Evolutionary conservation across 257 asterid species (phyloP).

Genomic region (Przewalskia tangutica): DNA sequence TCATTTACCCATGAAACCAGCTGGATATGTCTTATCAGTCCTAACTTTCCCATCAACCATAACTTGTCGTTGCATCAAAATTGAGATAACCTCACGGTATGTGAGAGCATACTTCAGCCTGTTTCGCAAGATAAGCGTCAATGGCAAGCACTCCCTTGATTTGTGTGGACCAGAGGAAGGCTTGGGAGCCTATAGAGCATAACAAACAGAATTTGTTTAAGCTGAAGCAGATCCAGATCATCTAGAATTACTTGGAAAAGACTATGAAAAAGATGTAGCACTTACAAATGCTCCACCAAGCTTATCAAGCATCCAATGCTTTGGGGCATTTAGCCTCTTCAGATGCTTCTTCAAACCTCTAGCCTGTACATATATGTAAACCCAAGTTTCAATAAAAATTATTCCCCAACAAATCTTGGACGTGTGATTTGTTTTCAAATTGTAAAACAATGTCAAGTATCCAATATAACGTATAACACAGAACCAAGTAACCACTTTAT

Average conservation of each 20-base stretch:
- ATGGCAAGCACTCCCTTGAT: slow-evolving; percentile 14
- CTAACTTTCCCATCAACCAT: slow-evolving; percentile 11
- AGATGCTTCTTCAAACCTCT: slow-evolving; percentile 13
- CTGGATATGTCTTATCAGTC: slow-evolving; percentile 10
- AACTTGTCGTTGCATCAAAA: slow-evolving; percentile 14
- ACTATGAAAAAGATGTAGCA: background rate
- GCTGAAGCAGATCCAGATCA: background rate
- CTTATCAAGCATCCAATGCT: slow-evolving; percentile 14
- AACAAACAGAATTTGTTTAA: background rate
- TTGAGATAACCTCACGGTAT: slow-evolving; percentile 6
- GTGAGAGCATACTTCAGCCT: slow-evolving; percentile 16
- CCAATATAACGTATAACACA: background rate
- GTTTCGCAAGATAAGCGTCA: slow-evolving; percentile 11
- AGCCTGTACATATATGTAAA: background rate
- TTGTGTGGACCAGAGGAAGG: slow-evolving; percentile 16
- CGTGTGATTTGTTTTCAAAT: too few species aligned
- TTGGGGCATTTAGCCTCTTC: slow-evolving; percentile 15
- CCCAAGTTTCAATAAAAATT: background rate
- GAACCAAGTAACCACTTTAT: background rate
- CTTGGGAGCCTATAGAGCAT: slow-evolving; percentile 8
- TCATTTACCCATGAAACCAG: slow-evolving; percentile 13
- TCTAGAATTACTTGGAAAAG: background rate
- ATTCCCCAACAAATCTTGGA: background rate
- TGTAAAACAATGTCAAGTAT: background rate
- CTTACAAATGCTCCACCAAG: slow-evolving; percentile 17